phyloP scores from a whole-genome alignment of 2,329 filamentous ascomycete genomes.

The Phaeosphaeriaceae sp. region DNA sequence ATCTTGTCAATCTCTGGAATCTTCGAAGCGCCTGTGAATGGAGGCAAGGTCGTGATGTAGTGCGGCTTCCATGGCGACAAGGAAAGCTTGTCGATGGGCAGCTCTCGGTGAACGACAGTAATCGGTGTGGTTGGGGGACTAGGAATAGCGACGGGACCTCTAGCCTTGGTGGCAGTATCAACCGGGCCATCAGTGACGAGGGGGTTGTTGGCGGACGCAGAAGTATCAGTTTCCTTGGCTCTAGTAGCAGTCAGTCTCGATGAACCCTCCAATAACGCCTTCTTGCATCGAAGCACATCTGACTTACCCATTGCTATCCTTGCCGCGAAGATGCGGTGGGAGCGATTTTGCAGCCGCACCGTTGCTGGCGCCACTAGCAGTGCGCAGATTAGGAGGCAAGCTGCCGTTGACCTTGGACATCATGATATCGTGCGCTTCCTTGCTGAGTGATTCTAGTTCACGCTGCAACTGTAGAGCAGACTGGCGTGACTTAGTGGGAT shows the following conservation, averaged over 20 bases:
- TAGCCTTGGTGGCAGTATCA: conserved; percentile 13
- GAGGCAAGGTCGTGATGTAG: conserved; percentile 42
- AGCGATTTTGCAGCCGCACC: conserved; percentile 15
- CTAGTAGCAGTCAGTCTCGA: conserved; percentile 10
- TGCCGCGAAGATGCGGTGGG: conserved; percentile 23
- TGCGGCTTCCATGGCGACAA: conserved; percentile 44
- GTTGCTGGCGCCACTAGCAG: conserved; percentile 8
- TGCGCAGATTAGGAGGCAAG: conserved; percentile 11
- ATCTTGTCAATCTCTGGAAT: conserved; percentile 32
- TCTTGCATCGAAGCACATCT: neutral
- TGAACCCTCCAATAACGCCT: neutral
- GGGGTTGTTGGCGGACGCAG: conserved; percentile 9
- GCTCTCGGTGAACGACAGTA: conserved; percentile 10
- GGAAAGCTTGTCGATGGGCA: conserved; percentile 21
- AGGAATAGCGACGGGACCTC: conserved; percentile 6
- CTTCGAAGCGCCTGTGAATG: conserved; percentile 12
- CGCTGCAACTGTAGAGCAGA: conserved; percentile 15
- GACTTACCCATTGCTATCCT: conserved; percentile 9
- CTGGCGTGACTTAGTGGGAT: conserved; percentile 17
- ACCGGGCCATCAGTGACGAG: conserved; percentile 30
- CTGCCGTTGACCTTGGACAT: conserved; percentile 9
- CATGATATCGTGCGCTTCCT: conserved; percentile 8
- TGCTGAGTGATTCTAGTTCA: conserved; percentile 25
- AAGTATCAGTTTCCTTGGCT: conserved; percentile 4
- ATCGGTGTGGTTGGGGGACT: conserved; percentile 20